Base-by-base conservation (phyloP, 192 early-diverging fungal species). In the Spinellus fusiger region DNA sequence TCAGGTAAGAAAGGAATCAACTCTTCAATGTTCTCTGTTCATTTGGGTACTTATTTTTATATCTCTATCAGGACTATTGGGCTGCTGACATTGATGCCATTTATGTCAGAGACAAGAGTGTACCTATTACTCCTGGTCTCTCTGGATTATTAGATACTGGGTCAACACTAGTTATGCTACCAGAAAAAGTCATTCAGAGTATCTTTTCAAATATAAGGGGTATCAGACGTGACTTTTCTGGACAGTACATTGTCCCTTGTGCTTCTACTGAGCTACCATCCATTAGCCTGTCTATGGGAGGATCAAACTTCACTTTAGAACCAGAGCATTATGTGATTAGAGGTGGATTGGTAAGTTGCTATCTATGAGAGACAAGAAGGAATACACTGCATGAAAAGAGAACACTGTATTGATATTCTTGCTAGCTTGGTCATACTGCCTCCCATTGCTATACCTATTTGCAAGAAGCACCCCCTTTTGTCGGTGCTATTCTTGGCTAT, bases 391-490 rank as follows among this genome's bases (percentile, higher is more conserved):
- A 16, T 26, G 26, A 20, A n/a, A 5, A 23, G 26, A n/a, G 2
- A 15, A n/a, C 35, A 9, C 18, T n/a, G n/a, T n/a, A n/a, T n/a
- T n/a, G n/a, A n/a, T n/a, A n/a, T n/a, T 64, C 49, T 56, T 29
- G 15, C 5, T 50, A 68, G 66, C 59, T 56, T 55, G 29, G 33
- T 18, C 40, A 49, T 34, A 49, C 40, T 12, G 9, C 59, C 3
- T 27, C 49, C 29, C 38, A 31, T 40, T 68, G 66, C 27, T 68
- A 68, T 34, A 71, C 69, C 2, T 71, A 71, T 31, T 32, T 71
- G 12, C 57, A 56, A 44, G 54, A 54, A 25, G 29, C 49, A 3
- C 63, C 69, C 31, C 50, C 61, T 18, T 54, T 49, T 20, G 29
- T 61, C 12, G 54, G 37, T 23, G 54, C 59, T 26, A 65, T 71